Evolutionary conservation across 1,139 yeast genomes (phyloP).

Genomic region (Sugiyamaella castrensis): DNA sequence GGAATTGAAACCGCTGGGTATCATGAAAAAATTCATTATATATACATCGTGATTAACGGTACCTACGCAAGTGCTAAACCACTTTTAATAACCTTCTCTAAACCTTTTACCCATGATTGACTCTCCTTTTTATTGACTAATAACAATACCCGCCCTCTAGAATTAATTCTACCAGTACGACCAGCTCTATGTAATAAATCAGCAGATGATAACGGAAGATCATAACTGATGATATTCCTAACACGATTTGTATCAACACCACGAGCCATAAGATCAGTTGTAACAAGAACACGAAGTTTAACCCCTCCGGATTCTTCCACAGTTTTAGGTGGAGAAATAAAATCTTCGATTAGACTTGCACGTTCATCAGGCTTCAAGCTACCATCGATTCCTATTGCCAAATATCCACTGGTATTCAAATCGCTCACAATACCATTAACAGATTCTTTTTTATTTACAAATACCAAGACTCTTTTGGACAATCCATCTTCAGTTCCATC

Average conservation of each 20-base stretch:
- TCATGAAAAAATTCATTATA: slow-evolving; percentile 3
- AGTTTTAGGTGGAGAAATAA: slow-evolving; percentile 56
- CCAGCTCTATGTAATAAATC: slow-evolving; percentile 92
- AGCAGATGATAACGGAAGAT: slow-evolving; percentile 78
- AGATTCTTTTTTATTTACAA: slow-evolving; percentile 72
- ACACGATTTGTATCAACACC: slow-evolving; percentile 85
- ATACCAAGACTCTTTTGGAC: slow-evolving; percentile 79
- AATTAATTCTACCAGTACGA: slow-evolving; percentile 90
- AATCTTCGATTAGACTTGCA: slow-evolving; percentile 52
- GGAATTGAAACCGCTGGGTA: slow-evolving; percentile 5
- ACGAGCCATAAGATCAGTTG: slow-evolving; percentile 89
- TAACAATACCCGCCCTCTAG: slow-evolving; percentile 81
- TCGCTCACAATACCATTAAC: slow-evolving; percentile 57
- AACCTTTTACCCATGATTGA: slow-evolving; percentile 79
- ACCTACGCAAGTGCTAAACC: slow-evolving; percentile 25
- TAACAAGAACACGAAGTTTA: slow-evolving; percentile 59
- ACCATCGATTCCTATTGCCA: slow-evolving; percentile 64
- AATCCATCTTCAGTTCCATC: slow-evolving; percentile 78
- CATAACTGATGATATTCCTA: slow-evolving; percentile 78
- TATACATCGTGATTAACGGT: background rate
- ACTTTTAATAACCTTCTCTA: slow-evolving; percentile 65
- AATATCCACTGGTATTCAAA: slow-evolving; percentile 57
- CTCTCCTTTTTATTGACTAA: slow-evolving; percentile 63
- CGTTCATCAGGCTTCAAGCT: slow-evolving; percentile 60
- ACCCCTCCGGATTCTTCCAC: slow-evolving; percentile 30